Evolutionary conservation across 1,139 yeast genomes (phyloP).

Genomic region (Hyphopichia wangnamkhiaoensis): DNA sequence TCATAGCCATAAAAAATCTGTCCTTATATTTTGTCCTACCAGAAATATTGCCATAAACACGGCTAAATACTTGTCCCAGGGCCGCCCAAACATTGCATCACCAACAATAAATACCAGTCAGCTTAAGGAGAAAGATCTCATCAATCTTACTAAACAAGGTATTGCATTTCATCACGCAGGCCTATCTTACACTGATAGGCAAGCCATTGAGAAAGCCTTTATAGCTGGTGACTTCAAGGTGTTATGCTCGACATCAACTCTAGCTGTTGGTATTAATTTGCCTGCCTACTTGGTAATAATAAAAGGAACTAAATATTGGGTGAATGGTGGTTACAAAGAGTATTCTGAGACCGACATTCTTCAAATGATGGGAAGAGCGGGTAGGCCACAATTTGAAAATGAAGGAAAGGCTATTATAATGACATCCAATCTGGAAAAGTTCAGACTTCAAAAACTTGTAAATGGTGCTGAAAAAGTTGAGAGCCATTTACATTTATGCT

Average conservation of each 20-base stretch:
- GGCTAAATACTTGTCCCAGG: slow-evolving; percentile 37
- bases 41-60: slow-evolving; percentile 48
- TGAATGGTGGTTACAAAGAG: slow-evolving; percentile 46
- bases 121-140: slow-evolving; percentile 30
- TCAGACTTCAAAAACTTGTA: slow-evolving; percentile 40
- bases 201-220: slow-evolving; percentile 44
- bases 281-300: slow-evolving; percentile 63
- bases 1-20: slow-evolving; percentile 43
- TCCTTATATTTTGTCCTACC: slow-evolving; percentile 54
- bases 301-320: slow-evolving; percentile 59
- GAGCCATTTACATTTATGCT: slow-evolving; percentile 46
- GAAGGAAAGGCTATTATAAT: slow-evolving; percentile 54
- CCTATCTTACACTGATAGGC: slow-evolving; percentile 44
- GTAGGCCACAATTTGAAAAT: slow-evolving; percentile 55
- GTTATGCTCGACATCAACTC: slow-evolving; percentile 58
- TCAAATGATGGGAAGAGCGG: slow-evolving; percentile 66
- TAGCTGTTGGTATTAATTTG: slow-evolving; percentile 62
- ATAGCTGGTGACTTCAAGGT: slow-evolving; percentile 40
- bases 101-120: too few species aligned
- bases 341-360: slow-evolving; percentile 57
- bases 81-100: too few species aligned
- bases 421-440: slow-evolving; percentile 40
- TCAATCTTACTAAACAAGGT: slow-evolving; percentile 27
- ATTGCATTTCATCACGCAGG: slow-evolving; percentile 65
- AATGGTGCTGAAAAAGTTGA: slow-evolving; percentile 49